Conservation (phyloP, 192 early-diverging fungal genomes). For the Gaertneriomyces semiglobifer region DNA sequence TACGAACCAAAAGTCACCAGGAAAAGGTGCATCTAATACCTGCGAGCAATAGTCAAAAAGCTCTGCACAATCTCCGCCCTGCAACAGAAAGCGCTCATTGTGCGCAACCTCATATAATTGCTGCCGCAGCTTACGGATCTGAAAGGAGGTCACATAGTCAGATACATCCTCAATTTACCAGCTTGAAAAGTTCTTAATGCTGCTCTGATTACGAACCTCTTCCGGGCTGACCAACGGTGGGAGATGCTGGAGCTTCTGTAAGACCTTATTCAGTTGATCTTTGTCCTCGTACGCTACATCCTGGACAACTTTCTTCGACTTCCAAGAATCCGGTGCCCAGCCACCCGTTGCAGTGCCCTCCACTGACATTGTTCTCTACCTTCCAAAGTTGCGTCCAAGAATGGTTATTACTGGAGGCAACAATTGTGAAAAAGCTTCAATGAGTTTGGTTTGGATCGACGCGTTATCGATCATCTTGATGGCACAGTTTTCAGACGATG, state of each 20-base stretch:
- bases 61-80: constrained; percentile 99
- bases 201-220: constrained; percentile 58
- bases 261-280: constrained; percentile 62
- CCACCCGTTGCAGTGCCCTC: constrained; percentile 1
- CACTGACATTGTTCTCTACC: too few species aligned
- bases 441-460: too few species aligned
- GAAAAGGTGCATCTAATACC: constrained; percentile 39
- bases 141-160: not conserved
- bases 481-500: too few species aligned
- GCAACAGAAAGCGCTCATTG: constrained; percentile 89
- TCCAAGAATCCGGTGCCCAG: constrained; percentile 46
- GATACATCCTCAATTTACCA: not conserved
- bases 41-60: constrained; percentile 96
- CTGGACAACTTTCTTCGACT: constrained; percentile 54
- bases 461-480: too few species aligned
- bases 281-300: constrained; percentile 85
- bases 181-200: not conserved
- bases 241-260: constrained; percentile 71
- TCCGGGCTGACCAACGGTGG: constrained; percentile 85
- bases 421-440: too few species aligned
- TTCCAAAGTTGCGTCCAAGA: too few species aligned
- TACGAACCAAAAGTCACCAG: too few species aligned
- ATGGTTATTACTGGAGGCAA: too few species aligned
- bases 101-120: constrained; percentile 87
- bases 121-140: constrained; percentile 76